Percentiles rank a stretch among this genome's conserved stretches.
These are phyloP conservation scores for Pleurotus sapidus DNA, from an alignment of 768 basidiomycete genomes.

Conservation along the genomic window DNA sequence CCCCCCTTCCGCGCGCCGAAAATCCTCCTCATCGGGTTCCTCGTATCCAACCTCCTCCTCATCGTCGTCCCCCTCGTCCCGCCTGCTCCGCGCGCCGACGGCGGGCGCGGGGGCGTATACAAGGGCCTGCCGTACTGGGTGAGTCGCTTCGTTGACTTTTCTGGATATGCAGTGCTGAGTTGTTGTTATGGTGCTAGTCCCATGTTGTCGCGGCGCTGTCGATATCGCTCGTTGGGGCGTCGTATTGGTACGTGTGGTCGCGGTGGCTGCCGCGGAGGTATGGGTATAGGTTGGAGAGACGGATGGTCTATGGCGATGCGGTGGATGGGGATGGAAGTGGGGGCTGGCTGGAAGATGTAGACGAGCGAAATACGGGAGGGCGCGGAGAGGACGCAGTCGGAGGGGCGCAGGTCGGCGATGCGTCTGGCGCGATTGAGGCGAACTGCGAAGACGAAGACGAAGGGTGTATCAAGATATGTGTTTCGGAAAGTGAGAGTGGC, in stretches of 20 bases:
- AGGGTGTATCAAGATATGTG: slow-evolving; percentile 46
- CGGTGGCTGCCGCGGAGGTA: slow-evolving; percentile 44
- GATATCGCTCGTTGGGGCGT: slow-evolving; percentile 44
- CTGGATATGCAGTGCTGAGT: neutral
- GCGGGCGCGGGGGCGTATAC: slow-evolving; percentile 37
- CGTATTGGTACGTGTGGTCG: slow-evolving; percentile 57
- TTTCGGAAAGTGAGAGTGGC: slow-evolving; percentile 33
- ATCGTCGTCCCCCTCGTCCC: slow-evolving; percentile 62
- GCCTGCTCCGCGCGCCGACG: slow-evolving; percentile 29
- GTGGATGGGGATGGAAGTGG: too few relatives aligned
- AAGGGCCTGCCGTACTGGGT: slow-evolving; percentile 69
- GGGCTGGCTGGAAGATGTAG: too few relatives aligned
- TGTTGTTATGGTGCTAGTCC: slow-evolving; percentile 27
- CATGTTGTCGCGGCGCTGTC: slow-evolving; percentile 47
- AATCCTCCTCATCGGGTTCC: slow-evolving; percentile 47
- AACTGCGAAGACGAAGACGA: too few relatives aligned
- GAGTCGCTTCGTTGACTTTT: slow-evolving; percentile 18
- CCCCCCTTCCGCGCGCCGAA: slow-evolving; percentile 64
- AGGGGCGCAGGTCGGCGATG: too few relatives aligned
- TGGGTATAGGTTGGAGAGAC: slow-evolving; percentile 49
- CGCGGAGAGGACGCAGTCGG: too few relatives aligned
- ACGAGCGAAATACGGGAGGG: too few relatives aligned
- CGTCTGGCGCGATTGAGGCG: too few relatives aligned
- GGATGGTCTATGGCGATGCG: slow-evolving; percentile 49
- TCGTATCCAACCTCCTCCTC: slow-evolving; percentile 65